These are phyloP conservation scores for Spongiforma sp. DNA, from an alignment of 1,284 basidiomycete genomes.

Conservation along the genomic window DNA sequence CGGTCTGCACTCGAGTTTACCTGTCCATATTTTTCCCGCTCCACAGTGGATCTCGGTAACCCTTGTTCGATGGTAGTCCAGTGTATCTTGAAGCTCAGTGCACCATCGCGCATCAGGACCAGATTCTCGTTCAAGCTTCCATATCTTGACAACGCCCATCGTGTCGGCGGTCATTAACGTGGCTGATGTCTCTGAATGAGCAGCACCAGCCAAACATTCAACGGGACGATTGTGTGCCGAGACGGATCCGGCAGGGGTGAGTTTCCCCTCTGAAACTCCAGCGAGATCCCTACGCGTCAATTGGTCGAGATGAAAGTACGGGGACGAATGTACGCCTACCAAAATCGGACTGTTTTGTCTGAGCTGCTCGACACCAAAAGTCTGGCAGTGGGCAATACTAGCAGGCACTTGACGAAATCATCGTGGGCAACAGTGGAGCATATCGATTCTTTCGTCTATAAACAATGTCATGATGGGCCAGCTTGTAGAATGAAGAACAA, in stretches of 20 bases:
- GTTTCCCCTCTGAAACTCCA: slow-evolving; percentile 43
- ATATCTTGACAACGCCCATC: slow-evolving; percentile 82
- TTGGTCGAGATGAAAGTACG: background rate
- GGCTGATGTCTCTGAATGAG: slow-evolving; percentile 48
- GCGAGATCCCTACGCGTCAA: slow-evolving; percentile 61
- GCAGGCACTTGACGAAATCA: slow-evolving; percentile 87
- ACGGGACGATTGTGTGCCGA: slow-evolving; percentile 78
- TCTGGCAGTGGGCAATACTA: slow-evolving; percentile 66
- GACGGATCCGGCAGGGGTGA: slow-evolving; percentile 64
- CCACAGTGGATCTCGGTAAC: slow-evolving; percentile 75
- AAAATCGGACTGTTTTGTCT: slow-evolving; percentile 89
- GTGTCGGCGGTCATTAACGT: slow-evolving; percentile 83
- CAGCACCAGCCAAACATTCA: slow-evolving; percentile 60
- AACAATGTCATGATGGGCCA: slow-evolving; percentile 10
- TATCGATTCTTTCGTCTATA: slow-evolving; percentile 70
- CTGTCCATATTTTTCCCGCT: slow-evolving; percentile 82
- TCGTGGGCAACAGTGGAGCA: slow-evolving; percentile 78
- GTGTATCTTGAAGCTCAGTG: slow-evolving; percentile 57
- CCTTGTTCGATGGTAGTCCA: slow-evolving; percentile 78
- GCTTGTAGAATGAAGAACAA: background rate
- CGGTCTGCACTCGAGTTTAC: slow-evolving; percentile 46
- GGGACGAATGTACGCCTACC: slow-evolving; percentile 51
- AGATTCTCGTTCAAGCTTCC: slow-evolving; percentile 63
- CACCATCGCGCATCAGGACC: slow-evolving; percentile 56
- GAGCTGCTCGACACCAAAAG: slow-evolving; percentile 88